phyloP scores from a whole-genome alignment of 495 filamentous ascomycete genomes.

The Lichina pygmaea region DNA sequence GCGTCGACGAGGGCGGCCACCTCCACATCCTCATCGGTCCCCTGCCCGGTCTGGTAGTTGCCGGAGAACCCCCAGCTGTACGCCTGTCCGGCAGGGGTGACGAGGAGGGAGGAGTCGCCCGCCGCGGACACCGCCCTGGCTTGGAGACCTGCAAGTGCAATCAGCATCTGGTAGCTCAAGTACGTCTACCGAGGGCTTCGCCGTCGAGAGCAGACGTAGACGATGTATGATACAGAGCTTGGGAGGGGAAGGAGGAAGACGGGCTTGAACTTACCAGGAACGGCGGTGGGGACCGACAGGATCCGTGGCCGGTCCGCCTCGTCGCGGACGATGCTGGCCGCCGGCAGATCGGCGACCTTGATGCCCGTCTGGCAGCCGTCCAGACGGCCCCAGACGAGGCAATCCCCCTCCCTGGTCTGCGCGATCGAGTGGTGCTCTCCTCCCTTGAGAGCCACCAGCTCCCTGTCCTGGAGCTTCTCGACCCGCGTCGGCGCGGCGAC shows the following conservation, averaged over 20 bases:
- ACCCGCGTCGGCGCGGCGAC: constrained; percentile 32
- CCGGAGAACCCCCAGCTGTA: constrained; percentile 45
- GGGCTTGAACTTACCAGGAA: constrained; percentile 11
- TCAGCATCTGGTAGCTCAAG: constrained; percentile 6
- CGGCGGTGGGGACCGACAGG: constrained; percentile 21
- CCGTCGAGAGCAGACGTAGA: background rate
- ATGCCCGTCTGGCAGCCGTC: constrained; percentile 38
- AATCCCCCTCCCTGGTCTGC: constrained; percentile 29
- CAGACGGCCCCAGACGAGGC: constrained; percentile 41
- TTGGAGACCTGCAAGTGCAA: constrained; percentile 9
- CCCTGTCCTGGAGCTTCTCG: constrained; percentile 23
- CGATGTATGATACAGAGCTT: background rate
- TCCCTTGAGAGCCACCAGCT: constrained; percentile 28
- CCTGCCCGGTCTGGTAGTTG: constrained; percentile 41
- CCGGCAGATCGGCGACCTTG: constrained; percentile 15
- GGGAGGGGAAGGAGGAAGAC: background rate
- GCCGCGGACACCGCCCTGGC: constrained; percentile 16
- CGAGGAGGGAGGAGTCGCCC: constrained; percentile 30
- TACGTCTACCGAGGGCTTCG: background rate
- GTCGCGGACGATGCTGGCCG: constrained; percentile 31
- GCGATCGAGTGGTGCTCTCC: constrained; percentile 43
- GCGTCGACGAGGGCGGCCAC: constrained; percentile 33
- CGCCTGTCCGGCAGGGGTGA: constrained; percentile 29
- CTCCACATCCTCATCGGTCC: constrained; percentile 27
- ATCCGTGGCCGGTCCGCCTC: constrained; percentile 26